Base-by-base conservation (phyloP, 768 basidiomycete genomes). In the Tylopilus balloui region DNA sequence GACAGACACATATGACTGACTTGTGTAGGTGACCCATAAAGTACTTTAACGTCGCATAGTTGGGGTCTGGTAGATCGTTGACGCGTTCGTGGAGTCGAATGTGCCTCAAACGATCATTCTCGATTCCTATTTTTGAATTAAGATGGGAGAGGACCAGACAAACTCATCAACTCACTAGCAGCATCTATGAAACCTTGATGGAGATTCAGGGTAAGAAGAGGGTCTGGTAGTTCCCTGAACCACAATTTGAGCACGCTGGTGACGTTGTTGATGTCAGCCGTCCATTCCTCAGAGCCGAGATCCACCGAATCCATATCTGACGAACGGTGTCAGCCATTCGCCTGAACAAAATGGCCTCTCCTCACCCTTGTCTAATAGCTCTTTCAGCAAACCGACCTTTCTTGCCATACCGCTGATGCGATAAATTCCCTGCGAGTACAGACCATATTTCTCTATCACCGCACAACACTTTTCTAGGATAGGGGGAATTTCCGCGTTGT, bases 11-110 rank as follows among this genome's bases (percentile, higher is more conserved):
- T 19, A 24, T 20, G 19, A 48, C 80, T 48, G 57, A 95, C 94
- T 79, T 83, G 70, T 97, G 78, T 53, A 99, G 73, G 71, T 99
- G 96, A 12, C 90, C 92, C 75, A 99, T 76, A 68, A 98, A 88
- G 67, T 79, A 96, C 65, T 98, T 97, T 43, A 98, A 75, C 1
- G 95, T 95, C 2, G 96, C 91, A 62, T 99, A 99, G 68, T 98
- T 97, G n/a, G 96, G 81, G 70, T 99, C 96, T 12, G 96, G 95
- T 45, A 99, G 77, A 56, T 97, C 95, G 61, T 99, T 99, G 39
- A 99, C 93, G 39, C 93, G 84, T 64, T 98, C 96, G 62, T 99
- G 96, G 45, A 98, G 72, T 42, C 94, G 83, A 55, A 99, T 98
- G 61, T 98, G 95, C 51, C 95, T 81, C 56, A 98, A 73, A 43